Conservation (phyloP, 2,329 filamentous ascomycete species). For the Diaporthe sp. region DNA sequence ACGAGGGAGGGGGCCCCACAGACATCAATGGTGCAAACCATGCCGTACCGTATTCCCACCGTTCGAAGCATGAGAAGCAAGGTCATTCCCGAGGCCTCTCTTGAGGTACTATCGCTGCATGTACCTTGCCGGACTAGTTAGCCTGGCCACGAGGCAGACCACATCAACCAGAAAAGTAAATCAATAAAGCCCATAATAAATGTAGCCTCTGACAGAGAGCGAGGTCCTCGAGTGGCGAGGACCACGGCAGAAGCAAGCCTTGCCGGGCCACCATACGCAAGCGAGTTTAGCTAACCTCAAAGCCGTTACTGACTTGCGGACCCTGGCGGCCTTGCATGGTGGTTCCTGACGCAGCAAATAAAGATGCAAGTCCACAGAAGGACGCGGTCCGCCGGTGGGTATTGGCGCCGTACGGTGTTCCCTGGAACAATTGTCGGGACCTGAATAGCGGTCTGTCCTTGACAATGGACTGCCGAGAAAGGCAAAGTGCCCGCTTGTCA, state of each 20-base stretch:
- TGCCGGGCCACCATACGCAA: neutral
- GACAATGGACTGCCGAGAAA: neutral
- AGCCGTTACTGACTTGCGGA: constrained; percentile 1
- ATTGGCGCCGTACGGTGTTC: neutral
- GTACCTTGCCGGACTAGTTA: neutral
- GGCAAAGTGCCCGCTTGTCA: constrained; percentile 16
- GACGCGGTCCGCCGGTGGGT: constrained; percentile 16
- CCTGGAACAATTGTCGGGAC: constrained; percentile 2
- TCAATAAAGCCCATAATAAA: neutral
- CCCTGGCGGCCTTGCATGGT: neutral
- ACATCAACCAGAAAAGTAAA: neutral
- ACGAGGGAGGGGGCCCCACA: constrained; percentile 17
- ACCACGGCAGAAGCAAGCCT: constrained; percentile 17
- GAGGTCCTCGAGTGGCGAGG: neutral
- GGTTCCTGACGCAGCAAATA: neutral
- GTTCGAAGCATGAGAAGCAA: neutral
- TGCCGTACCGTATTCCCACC: constrained; percentile 25
- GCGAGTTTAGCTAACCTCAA: neutral
- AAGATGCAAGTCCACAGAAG: neutral
- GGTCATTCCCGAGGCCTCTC: neutral
- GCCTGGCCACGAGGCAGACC: constrained; percentile 1
- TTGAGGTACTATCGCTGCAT: neutral
- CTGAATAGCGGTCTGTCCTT: constrained; percentile 15
- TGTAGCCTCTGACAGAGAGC: neutral
- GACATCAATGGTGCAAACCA: constrained; percentile 11